Conservation (phyloP, 352 stramenopile species). For the Phytopythium mirpurense region DNA sequence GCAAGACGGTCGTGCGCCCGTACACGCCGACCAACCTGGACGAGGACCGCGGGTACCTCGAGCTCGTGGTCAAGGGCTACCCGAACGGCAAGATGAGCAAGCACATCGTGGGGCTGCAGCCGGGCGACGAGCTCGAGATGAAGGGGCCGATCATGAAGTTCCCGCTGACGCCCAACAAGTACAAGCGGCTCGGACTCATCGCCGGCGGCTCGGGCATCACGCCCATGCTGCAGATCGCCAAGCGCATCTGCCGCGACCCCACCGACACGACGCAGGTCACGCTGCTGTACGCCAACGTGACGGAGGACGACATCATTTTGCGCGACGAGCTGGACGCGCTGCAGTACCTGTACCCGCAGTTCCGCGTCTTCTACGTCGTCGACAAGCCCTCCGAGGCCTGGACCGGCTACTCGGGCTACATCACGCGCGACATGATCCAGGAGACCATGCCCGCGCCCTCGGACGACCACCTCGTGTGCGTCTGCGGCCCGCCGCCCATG, state of each 20-base stretch:
- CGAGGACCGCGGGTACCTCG: constrained; percentile 74
- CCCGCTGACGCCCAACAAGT: constrained; percentile 80
- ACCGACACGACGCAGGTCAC: constrained; percentile 82
- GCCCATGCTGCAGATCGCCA: constrained; percentile 86
- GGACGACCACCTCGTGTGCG: constrained; percentile 78
- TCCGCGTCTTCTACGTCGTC: constrained; percentile 71
- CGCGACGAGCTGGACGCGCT: constrained; percentile 82
- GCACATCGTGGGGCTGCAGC: constrained; percentile 81
- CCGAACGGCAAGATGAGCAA: constrained; percentile 78
- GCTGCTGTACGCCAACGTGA: constrained; percentile 83
- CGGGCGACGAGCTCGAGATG: constrained; percentile 85
- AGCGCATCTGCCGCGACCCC: constrained; percentile 80
- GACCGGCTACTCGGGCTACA: constrained; percentile 62
- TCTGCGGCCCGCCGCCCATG: constrained; percentile 87
- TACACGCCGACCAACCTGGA: constrained; percentile 90
- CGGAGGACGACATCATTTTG: constrained; percentile 87
- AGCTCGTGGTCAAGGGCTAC: constrained; percentile 91
- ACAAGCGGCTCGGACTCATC: constrained; percentile 88
- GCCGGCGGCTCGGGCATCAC: constrained; percentile 89
- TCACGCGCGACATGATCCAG: constrained; percentile 84
- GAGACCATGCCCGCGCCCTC: constrained; percentile 73
- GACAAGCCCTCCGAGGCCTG: constrained; percentile 65
- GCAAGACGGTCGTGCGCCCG: constrained; percentile 71
- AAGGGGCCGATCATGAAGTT: constrained; percentile 89
- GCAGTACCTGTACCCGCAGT: constrained; percentile 75